Evolutionary conservation across 1,139 yeast genomes (phyloP), one percentile per base, ranked within the genome.

Genomic region (Entelexis paramagnoliae): DNA sequence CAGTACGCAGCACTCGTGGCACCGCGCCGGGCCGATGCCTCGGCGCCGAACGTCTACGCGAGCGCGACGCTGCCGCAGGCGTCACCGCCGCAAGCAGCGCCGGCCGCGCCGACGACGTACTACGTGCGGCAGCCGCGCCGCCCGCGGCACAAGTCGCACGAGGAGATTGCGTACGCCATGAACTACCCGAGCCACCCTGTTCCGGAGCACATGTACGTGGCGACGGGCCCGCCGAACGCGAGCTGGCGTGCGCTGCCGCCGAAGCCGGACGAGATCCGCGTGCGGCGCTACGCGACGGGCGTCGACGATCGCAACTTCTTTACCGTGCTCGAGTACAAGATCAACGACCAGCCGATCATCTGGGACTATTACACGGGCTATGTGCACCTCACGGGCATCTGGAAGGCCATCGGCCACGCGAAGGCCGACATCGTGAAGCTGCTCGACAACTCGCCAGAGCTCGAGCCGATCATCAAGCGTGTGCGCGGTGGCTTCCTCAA

Each of bases 281-380:
- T 73, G 62, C 73, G 78, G 56, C 79, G 80, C 60, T 83, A 83
- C 63, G 83, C 87, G 54, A 81, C 89, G 17, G 78, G 86, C 10
- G 79, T 83, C 33, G 93, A 86, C 57, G 78, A 76, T 32, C 73
- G 93, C 55, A 78, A 79, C 63, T 82, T 73, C 63, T 68, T 84
- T 46, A 80, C 89, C 0, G 94, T 84, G 6, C 83, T 73, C 62
- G 93, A 85, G 65, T 85, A 81, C 67, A 72, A 68, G 61, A 65
- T 85, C 55, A 81, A 81, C 59, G 76, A 66, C 64, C 73, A 70
- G 53, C 78, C 87, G 79, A 76, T 89, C 54, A 80, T 87, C 56
- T 88, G 96, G 96, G 95, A 86, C 65, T 81, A 83, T 64, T 79
- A 77, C 61, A 81, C 93, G 0, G 96, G 96, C 0, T 83, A 80